These are phyloP conservation scores for Xylaria polymorpha DNA, from an alignment of 2,329 filamentous ascomycete species.

Conservation along the genomic window DNA sequence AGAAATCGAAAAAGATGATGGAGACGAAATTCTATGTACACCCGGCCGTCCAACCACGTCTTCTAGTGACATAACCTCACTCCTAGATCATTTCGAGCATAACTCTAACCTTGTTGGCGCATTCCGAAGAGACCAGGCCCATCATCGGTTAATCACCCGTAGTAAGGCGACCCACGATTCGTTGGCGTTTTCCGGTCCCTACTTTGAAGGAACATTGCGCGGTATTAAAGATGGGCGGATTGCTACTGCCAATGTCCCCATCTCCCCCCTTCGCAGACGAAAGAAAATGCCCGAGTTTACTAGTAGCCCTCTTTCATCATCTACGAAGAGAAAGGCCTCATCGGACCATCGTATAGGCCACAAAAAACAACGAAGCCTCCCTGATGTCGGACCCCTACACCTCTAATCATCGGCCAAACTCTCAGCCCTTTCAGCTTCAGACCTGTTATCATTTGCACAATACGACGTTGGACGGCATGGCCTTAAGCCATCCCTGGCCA, in stretches of 20 bases:
- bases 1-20: slow-evolving; percentile 53
- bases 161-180: slow-evolving; percentile 71
- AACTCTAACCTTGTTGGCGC: slow-evolving; percentile 77
- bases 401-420: slow-evolving; percentile 51
- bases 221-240: slow-evolving; percentile 75
- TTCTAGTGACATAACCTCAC: slow-evolving; percentile 62
- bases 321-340: slow-evolving; percentile 68
- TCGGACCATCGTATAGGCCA: slow-evolving; percentile 57
- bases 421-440: neutral
- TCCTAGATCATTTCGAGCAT: slow-evolving; percentile 75
- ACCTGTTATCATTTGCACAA: slow-evolving; percentile 11
- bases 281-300: slow-evolving; percentile 61
- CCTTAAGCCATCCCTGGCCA: slow-evolving; percentile 39
- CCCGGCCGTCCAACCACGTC: slow-evolving; percentile 63
- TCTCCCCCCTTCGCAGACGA: slow-evolving; percentile 73
- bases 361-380: slow-evolving; percentile 70
- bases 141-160: slow-evolving; percentile 69
- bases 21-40: slow-evolving; percentile 62
- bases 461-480: slow-evolving; percentile 42
- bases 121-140: slow-evolving; percentile 77
- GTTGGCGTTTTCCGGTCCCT: slow-evolving; percentile 69
- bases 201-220: slow-evolving; percentile 69
- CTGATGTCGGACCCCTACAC: slow-evolving; percentile 63
- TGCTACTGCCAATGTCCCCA: slow-evolving; percentile 72
- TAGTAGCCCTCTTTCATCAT: slow-evolving; percentile 61